phyloP scores from a whole-genome alignment of 2,329 filamentous ascomycete genomes.

The Fusarium annulatum region DNA sequence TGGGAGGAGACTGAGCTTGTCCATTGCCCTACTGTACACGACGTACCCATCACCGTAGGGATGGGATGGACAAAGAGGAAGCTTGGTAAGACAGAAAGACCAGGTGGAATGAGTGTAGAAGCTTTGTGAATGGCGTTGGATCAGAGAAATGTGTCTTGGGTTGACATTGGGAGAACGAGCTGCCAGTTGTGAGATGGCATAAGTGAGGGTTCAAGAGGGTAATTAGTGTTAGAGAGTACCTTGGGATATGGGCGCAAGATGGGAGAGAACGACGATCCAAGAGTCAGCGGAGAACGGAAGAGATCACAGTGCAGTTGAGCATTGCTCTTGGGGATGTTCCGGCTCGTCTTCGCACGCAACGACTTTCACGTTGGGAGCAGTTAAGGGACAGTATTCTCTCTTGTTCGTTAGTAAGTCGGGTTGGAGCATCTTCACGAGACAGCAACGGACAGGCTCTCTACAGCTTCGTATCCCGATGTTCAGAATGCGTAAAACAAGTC shows the following conservation, averaged over 20 bases:
- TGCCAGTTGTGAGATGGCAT: too few relatives aligned
- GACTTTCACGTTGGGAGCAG: background rate
- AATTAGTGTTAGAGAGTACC: too few relatives aligned
- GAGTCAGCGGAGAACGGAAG: background rate
- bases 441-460: background rate
- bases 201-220: too few relatives aligned
- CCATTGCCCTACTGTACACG: background rate
- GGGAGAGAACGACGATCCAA: too few relatives aligned
- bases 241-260: too few relatives aligned
- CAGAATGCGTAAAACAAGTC: background rate
- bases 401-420: too few relatives aligned
- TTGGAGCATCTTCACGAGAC: background rate
- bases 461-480: background rate
- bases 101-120: accelerated
- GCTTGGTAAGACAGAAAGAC: accelerated
- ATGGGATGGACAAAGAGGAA: background rate
- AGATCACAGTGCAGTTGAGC: background rate
- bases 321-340: background rate
- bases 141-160: background rate
- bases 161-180: too few relatives aligned
- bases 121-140: too few relatives aligned
- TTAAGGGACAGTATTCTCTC: too few relatives aligned
- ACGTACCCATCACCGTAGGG: background rate
- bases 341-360: background rate
- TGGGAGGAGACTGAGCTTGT: background rate